phyloP scores from a whole-genome alignment of 441 rosid species.

The Sinapis alba region DNA sequence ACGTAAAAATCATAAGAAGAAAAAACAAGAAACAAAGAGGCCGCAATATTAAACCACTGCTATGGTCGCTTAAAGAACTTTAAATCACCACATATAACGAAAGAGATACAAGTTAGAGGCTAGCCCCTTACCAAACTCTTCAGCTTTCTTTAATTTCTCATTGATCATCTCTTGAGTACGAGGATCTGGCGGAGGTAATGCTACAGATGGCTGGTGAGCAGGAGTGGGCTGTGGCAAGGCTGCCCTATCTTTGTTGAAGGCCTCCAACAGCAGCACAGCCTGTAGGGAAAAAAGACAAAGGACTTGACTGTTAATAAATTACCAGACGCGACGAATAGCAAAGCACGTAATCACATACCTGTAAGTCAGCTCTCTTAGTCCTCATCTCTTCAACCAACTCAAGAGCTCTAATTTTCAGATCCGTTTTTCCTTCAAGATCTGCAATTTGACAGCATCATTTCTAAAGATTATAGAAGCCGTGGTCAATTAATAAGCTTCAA shows the following conservation, averaged over 20 bases:
- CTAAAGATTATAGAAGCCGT: too few relatives aligned
- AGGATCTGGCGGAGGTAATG: conserved; percentile 80
- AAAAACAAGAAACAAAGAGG: neutral
- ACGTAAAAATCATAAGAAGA: neutral
- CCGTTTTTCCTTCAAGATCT: conserved; percentile 97
- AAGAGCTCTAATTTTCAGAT: conserved; percentile 80
- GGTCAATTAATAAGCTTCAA: neutral
- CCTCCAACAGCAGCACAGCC: conserved; percentile 94
- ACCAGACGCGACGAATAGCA: conserved; percentile 8
- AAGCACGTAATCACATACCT: conserved; percentile 52
- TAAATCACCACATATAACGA: neutral
- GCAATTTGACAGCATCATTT: neutral
- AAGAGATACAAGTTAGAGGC: conserved; percentile 11
- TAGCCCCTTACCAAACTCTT: conserved; percentile 80
- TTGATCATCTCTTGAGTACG: conserved; percentile 98
- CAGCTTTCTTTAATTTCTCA: conserved; percentile 95
- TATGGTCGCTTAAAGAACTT: neutral
- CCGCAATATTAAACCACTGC: neutral
- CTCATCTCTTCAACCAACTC: conserved; percentile 96
- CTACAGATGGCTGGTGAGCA: conserved; percentile 69
- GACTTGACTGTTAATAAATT: conserved; percentile 6
- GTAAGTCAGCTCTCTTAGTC: conserved; percentile 89
- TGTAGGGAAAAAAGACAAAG: conserved; percentile 38
- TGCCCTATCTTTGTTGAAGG: too few relatives aligned
- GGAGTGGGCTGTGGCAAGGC: conserved; percentile 84